Evolutionary conservation across 495 filamentous ascomycete species (phyloP).

Genomic region (Tuber brumale): DNA sequence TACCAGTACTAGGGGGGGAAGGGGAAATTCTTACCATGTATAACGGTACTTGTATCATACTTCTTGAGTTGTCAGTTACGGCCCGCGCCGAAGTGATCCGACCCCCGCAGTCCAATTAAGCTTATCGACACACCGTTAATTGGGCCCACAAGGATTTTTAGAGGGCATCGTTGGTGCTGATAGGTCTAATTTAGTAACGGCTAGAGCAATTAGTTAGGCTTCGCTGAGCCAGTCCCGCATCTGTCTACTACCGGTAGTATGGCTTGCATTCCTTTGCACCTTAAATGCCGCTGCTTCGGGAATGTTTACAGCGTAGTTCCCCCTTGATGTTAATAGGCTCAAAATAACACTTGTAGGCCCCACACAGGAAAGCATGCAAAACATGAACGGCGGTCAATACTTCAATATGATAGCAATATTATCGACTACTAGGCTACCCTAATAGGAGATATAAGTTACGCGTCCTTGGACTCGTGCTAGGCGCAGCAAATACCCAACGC

Average conservation of each 20-base stretch:
- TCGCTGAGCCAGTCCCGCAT: neutral
- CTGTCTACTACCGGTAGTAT: too few relatives aligned
- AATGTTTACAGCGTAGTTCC: neutral
- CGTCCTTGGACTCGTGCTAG: neutral
- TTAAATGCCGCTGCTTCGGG: neutral
- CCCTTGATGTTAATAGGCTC: neutral
- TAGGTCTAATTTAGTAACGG: neutral
- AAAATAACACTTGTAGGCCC: neutral
- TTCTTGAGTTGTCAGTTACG: neutral
- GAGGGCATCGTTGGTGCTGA: neutral
- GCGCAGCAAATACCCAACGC: neutral
- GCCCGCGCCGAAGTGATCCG: neutral
- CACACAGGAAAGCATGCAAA: neutral
- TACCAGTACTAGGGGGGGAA: neutral
- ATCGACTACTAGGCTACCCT: neutral
- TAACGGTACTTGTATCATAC: too few relatives aligned
- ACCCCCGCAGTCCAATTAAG: neutral
- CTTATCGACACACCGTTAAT: neutral
- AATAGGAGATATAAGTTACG: neutral
- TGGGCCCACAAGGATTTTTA: neutral
- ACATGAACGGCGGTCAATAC: neutral
- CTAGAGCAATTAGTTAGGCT: neutral
- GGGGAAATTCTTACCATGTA: too few relatives aligned
- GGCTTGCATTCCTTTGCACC: neutral
- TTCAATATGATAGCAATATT: neutral